phyloP scores from a whole-genome alignment of 140 eudicot genomes.

The Stevia rebaudiana region DNA sequence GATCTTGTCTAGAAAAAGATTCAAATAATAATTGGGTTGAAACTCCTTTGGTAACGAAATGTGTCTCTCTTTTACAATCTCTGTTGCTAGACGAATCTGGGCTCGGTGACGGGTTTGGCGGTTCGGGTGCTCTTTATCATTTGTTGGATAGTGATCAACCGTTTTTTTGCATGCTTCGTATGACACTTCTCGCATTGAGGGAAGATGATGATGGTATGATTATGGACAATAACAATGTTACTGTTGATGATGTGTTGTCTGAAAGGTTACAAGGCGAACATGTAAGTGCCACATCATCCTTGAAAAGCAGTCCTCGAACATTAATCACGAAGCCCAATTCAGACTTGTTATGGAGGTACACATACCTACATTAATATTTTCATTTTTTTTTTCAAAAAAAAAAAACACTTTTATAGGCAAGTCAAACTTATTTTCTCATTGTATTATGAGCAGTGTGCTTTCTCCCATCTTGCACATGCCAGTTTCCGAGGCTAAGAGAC shows the following conservation, averaged over 20 bases:
- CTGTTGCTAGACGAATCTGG: slow-evolving; percentile 82
- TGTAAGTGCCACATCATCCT: slow-evolving; percentile 32
- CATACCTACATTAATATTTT: neutral
- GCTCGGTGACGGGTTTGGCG: slow-evolving; percentile 86
- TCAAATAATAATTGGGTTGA: slow-evolving; percentile 77
- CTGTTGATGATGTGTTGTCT: slow-evolving; percentile 34
- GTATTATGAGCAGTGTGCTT: slow-evolving; percentile 60
- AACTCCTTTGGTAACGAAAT: slow-evolving; percentile 72
- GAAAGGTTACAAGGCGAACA: slow-evolving; percentile 38
- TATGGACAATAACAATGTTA: slow-evolving; percentile 42
- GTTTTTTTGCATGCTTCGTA: slow-evolving; percentile 87
- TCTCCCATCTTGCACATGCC: slow-evolving; percentile 86
- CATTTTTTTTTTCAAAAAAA: neutral
- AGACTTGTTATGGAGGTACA: slow-evolving; percentile 84
- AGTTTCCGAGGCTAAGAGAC: slow-evolving; percentile 73
- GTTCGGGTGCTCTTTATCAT: slow-evolving; percentile 74
- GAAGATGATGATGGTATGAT: slow-evolving; percentile 67
- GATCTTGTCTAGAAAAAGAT: slow-evolving; percentile 74
- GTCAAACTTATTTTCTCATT: neutral
- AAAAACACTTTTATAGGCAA: neutral
- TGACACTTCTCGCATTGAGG: slow-evolving; percentile 82
- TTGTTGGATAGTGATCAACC: slow-evolving; percentile 95
- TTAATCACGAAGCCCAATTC: slow-evolving; percentile 58
- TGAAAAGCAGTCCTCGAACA: slow-evolving; percentile 39
- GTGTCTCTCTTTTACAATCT: slow-evolving; percentile 29